A percentile compares a stretch with the other conserved stretches of the same genome.
Conservation (phyloP, 2,329 filamentous ascomycete species). For the Alternaria incomplexa region DNA sequence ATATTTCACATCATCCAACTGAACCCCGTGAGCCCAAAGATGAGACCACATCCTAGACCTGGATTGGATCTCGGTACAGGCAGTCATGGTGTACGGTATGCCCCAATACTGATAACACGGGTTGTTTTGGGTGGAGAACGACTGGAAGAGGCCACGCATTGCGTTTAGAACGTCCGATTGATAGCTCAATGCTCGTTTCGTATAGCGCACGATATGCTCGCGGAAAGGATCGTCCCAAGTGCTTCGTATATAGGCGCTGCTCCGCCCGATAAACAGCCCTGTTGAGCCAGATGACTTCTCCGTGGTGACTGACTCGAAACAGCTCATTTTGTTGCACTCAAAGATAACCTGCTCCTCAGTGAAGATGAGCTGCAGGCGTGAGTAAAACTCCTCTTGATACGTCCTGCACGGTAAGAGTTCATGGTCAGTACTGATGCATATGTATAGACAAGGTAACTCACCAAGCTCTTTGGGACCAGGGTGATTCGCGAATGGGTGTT, state of each 20-base stretch:
- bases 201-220: neutral
- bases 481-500: neutral
- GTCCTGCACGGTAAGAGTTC: neutral
- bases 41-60: neutral
- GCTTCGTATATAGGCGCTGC: neutral
- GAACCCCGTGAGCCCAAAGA: neutral
- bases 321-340: neutral
- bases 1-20: neutral
- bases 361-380: neutral
- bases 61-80: neutral
- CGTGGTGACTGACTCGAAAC: neutral
- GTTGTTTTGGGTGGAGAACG: neutral
- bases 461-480: neutral
- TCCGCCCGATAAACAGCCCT: neutral
- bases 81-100: neutral
- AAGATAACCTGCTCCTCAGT: neutral
- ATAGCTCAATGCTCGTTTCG: neutral
- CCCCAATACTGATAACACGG: neutral
- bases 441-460: neutral
- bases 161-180: neutral
- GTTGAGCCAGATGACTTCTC: neutral
- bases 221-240: neutral
- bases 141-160: neutral
- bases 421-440: neutral
- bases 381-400: neutral